Conservation (phyloP, 345 rosid genomes). For the Kandelia obovata region DNA sequence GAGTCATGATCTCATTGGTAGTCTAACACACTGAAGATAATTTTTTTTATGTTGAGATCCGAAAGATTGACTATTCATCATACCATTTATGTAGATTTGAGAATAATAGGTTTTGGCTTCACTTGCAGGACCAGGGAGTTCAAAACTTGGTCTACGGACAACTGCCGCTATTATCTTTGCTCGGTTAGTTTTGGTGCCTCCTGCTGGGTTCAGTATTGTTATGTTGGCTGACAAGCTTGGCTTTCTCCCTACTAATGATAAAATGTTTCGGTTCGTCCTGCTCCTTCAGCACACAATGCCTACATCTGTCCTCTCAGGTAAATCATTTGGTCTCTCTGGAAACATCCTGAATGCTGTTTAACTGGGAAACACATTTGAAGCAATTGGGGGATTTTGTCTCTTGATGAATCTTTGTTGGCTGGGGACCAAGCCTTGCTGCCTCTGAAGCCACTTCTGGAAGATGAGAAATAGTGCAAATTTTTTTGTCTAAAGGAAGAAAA, state of each 20-base stretch:
- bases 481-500: too few species aligned
- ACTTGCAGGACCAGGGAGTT: slow-evolving; percentile 88
- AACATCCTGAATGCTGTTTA: neutral
- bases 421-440: too few species aligned
- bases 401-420: too few species aligned
- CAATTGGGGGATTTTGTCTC: too few species aligned
- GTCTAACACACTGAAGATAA: too few species aligned
- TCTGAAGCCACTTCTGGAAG: too few species aligned
- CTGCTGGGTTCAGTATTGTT: slow-evolving; percentile 85
- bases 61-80: too few species aligned
- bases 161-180: slow-evolving; percentile 78
- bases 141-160: slow-evolving; percentile 89
- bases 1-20: neutral
- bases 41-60: too few species aligned
- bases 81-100: neutral
- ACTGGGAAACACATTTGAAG: neutral
- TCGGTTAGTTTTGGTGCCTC: slow-evolving; percentile 82
- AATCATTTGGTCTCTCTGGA: slow-evolving; percentile 63
- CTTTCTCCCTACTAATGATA: slow-evolving; percentile 88
- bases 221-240: slow-evolving; percentile 94
- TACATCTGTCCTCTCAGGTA: slow-evolving; percentile 91
- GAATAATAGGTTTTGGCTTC: slow-evolving; percentile 11
- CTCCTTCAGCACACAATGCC: slow-evolving; percentile 98
- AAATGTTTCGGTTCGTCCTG: slow-evolving; percentile 89
- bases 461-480: too few species aligned